Conservation (phyloP, 768 basidiomycete species). For the Mycena galopus region DNA sequence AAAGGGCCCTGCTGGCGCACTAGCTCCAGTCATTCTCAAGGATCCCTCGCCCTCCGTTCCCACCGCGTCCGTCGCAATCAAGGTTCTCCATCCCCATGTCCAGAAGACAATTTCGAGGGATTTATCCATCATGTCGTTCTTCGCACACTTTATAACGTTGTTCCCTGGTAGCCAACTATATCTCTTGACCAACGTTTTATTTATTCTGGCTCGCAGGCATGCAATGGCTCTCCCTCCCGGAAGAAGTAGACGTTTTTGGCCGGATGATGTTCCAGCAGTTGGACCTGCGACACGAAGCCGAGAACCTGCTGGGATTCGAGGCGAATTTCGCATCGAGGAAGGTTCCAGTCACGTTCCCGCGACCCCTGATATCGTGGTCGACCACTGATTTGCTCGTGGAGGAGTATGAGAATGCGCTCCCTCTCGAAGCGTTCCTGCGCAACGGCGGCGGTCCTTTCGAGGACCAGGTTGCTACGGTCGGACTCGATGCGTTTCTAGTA, state of each 20-base stretch:
- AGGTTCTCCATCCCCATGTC: constrained; percentile 93
- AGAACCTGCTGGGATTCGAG: constrained; percentile 89
- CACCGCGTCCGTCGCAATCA: constrained; percentile 92
- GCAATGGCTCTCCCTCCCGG: constrained; percentile 95
- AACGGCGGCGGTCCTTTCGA: constrained; percentile 96
- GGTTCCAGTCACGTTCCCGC: constrained; percentile 89
- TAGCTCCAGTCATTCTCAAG: constrained; percentile 68
- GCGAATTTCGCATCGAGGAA: constrained; percentile 85
- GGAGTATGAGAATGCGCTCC: constrained; percentile 93
- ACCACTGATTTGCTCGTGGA: constrained; percentile 88
- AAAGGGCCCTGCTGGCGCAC: constrained; percentile 60
- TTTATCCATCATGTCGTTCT: constrained; percentile 95
- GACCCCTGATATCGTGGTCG: constrained; percentile 87
- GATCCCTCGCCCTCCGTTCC: constrained; percentile 82
- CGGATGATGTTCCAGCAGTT: constrained; percentile 97
- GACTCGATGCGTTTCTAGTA: constrained; percentile 95
- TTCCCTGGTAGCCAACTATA: no score
- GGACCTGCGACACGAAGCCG: constrained; percentile 90
- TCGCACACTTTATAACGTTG: constrained; percentile 81
- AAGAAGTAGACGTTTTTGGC: constrained; percentile 96
- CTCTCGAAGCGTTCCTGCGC: constrained; percentile 86
- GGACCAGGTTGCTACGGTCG: constrained; percentile 89
- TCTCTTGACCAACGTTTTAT: no score
- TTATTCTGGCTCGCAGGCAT: no score
- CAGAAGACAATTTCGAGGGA: constrained; percentile 87